phyloP scores from a whole-genome alignment of 2,329 filamentous ascomycete species.

The Aspergillus pseudotamarii region DNA sequence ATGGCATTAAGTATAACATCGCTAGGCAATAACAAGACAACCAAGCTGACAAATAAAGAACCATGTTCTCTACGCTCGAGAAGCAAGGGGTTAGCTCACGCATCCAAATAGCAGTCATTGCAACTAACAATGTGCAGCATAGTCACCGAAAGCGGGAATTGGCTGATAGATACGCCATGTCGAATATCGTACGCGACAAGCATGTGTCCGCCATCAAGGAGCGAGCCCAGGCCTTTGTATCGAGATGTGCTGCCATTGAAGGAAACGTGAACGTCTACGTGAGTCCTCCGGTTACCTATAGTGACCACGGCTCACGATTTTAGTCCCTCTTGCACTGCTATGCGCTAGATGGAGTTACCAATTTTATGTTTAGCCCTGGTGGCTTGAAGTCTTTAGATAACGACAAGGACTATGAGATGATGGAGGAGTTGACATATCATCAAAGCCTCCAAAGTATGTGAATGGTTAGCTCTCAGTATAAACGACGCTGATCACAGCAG shows the following conservation, averaged over 20 bases:
- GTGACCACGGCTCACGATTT: neutral
- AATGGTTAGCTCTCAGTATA: neutral
- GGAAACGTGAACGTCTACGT: slow-evolving; percentile 65
- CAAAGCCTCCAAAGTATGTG: slow-evolving; percentile 66
- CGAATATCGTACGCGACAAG: slow-evolving; percentile 61
- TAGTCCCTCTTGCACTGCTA: slow-evolving; percentile 62
- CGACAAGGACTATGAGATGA: slow-evolving; percentile 62
- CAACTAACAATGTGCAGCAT: slow-evolving; percentile 50
- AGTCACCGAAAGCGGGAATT: slow-evolving; percentile 64
- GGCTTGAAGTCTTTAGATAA: slow-evolving; percentile 63
- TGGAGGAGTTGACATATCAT: slow-evolving; percentile 70
- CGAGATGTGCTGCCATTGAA: slow-evolving; percentile 52
- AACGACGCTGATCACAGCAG: slow-evolving; percentile 37
- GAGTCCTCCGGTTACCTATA: slow-evolving; percentile 22
- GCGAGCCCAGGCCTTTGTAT: slow-evolving; percentile 58
- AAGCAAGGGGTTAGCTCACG: slow-evolving; percentile 7
- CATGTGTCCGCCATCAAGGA: slow-evolving; percentile 62
- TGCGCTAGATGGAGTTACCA: slow-evolving; percentile 69
- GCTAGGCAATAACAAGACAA: neutral
- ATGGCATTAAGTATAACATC: slow-evolving; percentile 28
- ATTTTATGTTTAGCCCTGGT: slow-evolving; percentile 69
- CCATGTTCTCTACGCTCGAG: slow-evolving; percentile 23
- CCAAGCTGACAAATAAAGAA: slow-evolving; percentile 3
- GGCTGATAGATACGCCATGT: slow-evolving; percentile 70
- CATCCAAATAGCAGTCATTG: no score